Percentiles rank a stretch among this genome's conserved stretches.
Conservation (phyloP, 371 early-diverging fungal genomes). For the Apophysomyces variabilis region DNA sequence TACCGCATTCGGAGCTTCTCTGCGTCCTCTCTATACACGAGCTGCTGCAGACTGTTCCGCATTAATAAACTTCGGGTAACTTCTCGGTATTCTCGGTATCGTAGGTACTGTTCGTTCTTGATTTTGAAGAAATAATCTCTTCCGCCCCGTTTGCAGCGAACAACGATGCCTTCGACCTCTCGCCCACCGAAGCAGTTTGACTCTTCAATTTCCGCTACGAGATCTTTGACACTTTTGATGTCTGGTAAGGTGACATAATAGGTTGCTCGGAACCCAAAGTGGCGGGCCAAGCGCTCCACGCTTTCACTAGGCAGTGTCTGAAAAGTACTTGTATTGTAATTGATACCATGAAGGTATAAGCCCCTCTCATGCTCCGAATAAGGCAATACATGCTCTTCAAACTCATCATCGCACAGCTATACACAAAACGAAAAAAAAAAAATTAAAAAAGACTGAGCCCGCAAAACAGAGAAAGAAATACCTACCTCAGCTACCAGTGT, state of each 20-base stretch:
- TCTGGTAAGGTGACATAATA: slow-evolving; percentile 46
- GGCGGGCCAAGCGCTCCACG: slow-evolving; percentile 66
- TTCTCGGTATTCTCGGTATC: slow-evolving; percentile 96
- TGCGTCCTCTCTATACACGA: neutral
- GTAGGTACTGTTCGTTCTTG: slow-evolving; percentile 91
- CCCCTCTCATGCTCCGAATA: slow-evolving; percentile 81
- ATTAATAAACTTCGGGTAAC: slow-evolving; percentile 64
- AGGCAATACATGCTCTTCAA: slow-evolving; percentile 94
- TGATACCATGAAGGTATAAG: slow-evolving; percentile 92
- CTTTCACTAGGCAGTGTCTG: slow-evolving; percentile 68
- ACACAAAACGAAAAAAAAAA: neutral
- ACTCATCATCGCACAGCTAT: slow-evolving; percentile 91
- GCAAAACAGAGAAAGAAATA: no score
- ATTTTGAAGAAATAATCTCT: slow-evolving; percentile 84
- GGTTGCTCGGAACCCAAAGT: slow-evolving; percentile 77
- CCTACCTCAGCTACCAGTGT: slow-evolving; percentile 88
- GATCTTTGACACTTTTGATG: slow-evolving; percentile 59
- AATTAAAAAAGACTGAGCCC: no score
- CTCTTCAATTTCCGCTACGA: slow-evolving; percentile 69
- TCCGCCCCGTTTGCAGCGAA: slow-evolving; percentile 66
- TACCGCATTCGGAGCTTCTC: slow-evolving; percentile 27
- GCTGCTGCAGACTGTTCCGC: no score
- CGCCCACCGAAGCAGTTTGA: slow-evolving; percentile 65
- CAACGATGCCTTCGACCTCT: slow-evolving; percentile 90
- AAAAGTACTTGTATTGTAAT: slow-evolving; percentile 75